A percentile compares a stretch with the other conserved stretches of the same genome.
phyloP scores from a whole-genome alignment of 805 yeast species.

The Candida manassasensis region DNA sequence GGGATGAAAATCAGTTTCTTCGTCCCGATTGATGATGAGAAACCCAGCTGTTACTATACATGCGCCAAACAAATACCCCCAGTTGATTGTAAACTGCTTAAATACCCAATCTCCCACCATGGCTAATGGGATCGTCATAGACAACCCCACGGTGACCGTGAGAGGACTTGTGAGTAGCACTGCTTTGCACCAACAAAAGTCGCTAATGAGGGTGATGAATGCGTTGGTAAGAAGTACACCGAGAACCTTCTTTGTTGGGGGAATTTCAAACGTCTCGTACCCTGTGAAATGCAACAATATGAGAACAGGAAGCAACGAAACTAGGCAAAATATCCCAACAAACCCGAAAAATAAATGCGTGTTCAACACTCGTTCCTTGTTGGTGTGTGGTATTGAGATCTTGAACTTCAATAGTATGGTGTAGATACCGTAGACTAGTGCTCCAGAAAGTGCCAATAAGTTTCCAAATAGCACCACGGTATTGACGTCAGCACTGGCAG shows the following conservation, averaged over 20 bases:
- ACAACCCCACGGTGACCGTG: constrained; percentile 91
- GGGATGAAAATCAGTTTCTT: constrained; percentile 51
- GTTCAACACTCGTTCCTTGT: constrained; percentile 70
- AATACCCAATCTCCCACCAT: constrained; percentile 84
- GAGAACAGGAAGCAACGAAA: constrained; percentile 79
- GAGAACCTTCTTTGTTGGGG: constrained; percentile 49
- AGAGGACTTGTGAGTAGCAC: constrained; percentile 90
- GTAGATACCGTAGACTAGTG: constrained; percentile 86
- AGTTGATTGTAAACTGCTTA: constrained; percentile 57
- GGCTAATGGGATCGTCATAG: constrained; percentile 91
- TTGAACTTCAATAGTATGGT: constrained; percentile 75
- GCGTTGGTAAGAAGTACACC: constrained; percentile 60
- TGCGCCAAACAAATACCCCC: constrained; percentile 75
- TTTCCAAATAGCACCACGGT: constrained; percentile 58
- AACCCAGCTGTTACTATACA: constrained; percentile 75
- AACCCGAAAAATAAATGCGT: constrained; percentile 91
- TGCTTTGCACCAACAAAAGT: constrained; percentile 94
- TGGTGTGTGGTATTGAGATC: constrained; percentile 40
- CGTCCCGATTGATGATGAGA: constrained; percentile 75
- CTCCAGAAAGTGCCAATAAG: constrained; percentile 73
- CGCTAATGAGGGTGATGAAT: constrained; percentile 76
- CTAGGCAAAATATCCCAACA: constrained; percentile 79
- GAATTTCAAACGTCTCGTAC: constrained; percentile 69
- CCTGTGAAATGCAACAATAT: constrained; percentile 58
- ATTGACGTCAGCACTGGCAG: constrained; percentile 13